A percentile compares a stretch with the other conserved stretches of the same genome.
Evolutionary conservation across 305 asterid genomes (phyloP).

Genomic region (Fraxinus paxiana): DNA sequence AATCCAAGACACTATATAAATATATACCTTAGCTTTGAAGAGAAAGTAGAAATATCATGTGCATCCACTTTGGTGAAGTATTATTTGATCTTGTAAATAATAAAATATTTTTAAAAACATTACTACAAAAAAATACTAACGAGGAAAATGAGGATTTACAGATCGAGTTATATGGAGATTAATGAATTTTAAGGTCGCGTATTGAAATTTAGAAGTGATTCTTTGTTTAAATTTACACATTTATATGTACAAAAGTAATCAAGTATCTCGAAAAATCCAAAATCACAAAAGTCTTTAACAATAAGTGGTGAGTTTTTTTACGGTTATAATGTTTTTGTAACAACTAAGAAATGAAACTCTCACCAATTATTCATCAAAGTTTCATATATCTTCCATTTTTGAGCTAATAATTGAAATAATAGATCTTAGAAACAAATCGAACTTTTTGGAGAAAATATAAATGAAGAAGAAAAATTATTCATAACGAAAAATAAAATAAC

Average conservation of each 20-base stretch:
- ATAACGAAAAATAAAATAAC: too few species aligned
- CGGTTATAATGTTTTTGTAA: background rate
- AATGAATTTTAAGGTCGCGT: too few species aligned
- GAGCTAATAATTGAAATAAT: background rate
- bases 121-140: background rate
- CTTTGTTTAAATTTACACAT: background rate
- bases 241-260: too few species aligned
- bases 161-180: too few species aligned
- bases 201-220: too few species aligned
- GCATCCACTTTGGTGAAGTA: slow-evolving; percentile 4
- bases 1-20: slow-evolving; percentile 21
- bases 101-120: background rate
- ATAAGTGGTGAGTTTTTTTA: background rate
- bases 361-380: background rate
- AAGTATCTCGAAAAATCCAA: background rate
- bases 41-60: slow-evolving; percentile 24
- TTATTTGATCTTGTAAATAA: background rate
- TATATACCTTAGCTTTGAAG: slow-evolving; percentile 56
- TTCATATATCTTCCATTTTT: background rate
- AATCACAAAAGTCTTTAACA: too few species aligned
- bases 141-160: background rate
- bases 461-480: too few species aligned
- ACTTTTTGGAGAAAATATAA: background rate
- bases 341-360: background rate
- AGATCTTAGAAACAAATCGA: background rate